Evolutionary conservation across 2,329 filamentous ascomycete genomes (phyloP).

Genomic region (Torrubiella hemipterigena): DNA sequence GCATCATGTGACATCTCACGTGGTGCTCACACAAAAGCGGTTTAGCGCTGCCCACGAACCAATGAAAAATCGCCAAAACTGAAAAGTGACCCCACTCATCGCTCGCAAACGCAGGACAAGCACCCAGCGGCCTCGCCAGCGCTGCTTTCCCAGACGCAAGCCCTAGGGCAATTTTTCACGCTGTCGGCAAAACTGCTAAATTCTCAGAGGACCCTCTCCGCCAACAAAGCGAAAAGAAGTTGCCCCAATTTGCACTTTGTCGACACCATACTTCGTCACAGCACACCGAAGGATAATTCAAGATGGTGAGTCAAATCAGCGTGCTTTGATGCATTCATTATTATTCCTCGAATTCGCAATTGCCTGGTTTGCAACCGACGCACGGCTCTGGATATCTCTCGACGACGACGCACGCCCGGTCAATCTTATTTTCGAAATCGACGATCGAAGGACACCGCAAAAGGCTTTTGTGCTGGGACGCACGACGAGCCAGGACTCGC

Average conservation of each 20-base stretch:
- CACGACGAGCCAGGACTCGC: no score
- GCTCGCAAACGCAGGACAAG: conserved; percentile 6
- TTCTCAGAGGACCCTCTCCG: conserved; percentile 14
- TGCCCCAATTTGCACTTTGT: conserved; percentile 12
- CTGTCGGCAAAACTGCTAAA: conserved; percentile 23
- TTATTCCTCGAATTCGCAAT: neutral
- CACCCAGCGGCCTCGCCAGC: no score
- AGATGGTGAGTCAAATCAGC: conserved; percentile 33
- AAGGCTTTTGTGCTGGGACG: no score
- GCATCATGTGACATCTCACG: conserved; percentile 12
- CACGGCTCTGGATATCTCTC: no score
- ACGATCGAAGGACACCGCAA: no score
- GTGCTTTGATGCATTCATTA: neutral
- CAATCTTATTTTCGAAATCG: neutral
- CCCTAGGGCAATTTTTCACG: conserved; percentile 26
- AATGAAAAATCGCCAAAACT: conserved; percentile 21
- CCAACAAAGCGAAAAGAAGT: conserved; percentile 22
- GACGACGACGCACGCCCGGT: no score
- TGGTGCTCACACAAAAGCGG: conserved; percentile 9
- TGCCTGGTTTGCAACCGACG: neutral
- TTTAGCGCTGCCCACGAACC: no score
- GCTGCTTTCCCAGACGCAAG: no score
- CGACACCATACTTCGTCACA: conserved; percentile 27
- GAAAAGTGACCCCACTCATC: no score
- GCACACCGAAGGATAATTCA: conserved; percentile 28